Base-by-base conservation (phyloP, 2,329 filamentous ascomycete species). In the Emmonsiellopsis sp. region DNA sequence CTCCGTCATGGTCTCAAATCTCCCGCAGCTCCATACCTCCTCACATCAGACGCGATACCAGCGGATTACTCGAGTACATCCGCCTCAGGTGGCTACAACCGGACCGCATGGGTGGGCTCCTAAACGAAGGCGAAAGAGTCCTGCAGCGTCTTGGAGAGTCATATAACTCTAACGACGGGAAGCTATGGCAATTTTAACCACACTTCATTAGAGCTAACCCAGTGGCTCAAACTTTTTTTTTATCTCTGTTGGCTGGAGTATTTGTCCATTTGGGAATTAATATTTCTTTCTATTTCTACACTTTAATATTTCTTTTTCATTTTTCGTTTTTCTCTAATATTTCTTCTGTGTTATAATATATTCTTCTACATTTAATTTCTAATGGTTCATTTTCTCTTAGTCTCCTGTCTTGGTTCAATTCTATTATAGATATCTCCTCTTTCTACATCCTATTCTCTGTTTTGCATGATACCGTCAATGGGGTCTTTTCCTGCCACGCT, bases 71-170 rank as follows among this genome's bases (percentile, higher is more conserved):
- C 10, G 63, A 64, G 45, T 62, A 61, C 37, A 55, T 69, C 37
- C 62, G 65, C n/a, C 50, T 59, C 13, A 56, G 58, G 34, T 62
- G 63, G 49, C 57, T 67, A 34, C 50, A 58, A 11, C 54, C 53
- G 43, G 56, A 56, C 40, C 53, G 60, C 38, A 56, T 66, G 42
- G 65, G 65, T n/a, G 67, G 67, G 7, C 58, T 69, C n/a, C 59
- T 69, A 59, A 67, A 66, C 51, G 65, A 69, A 56, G 67, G 62
- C 13, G 63, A 66, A 49, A 53, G 60, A 45, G 67, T 69, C 10
- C 55, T 70, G 50, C 60, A 57, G 52, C 61, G 65, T 49, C 59
- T 69, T 20, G 59, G 59, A 15, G 65, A 68, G 52, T 47, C 45
- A 8, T 50, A 48, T 34, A 44, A 35, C 35, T 31, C 45, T 13